Evolutionary conservation across 1,139 yeast species (phyloP), one percentile per base, ranked within the genome.

Genomic region (Scheffersomyces illinoinensis): DNA sequence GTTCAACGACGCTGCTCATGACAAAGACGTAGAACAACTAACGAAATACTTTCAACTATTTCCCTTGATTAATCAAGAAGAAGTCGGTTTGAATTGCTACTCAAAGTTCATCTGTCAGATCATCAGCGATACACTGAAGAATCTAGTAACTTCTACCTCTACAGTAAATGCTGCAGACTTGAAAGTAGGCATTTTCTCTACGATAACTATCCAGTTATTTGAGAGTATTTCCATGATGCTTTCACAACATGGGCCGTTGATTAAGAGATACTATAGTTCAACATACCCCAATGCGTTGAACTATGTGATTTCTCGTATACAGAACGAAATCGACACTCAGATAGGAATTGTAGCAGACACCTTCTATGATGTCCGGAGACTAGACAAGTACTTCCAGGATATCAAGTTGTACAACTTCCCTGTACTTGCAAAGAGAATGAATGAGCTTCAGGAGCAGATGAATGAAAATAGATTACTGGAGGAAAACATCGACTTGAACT

Each of bases 291-390:
- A 81, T 20, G 88, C 91, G 33, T 87, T 93, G 79, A 76, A 82
- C 3, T 81, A 81, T 54, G 93, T 93, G 5, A 82, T 93, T 63
- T 86, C 83, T 33, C 85, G 85, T 58, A 88, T 95, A 47, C 97
- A 95, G 72, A 80, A 85, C 59, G 99, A 95, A 69, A 89, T 96
- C 21, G 99, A 95, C 69, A 82, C 93, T 17, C 99, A 95, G 69
- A 90, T 96, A 24, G 96, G 97, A 0, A 77, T 95, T 54, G 90
- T 95, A 12, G 81, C 91, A 58, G 98, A 95, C 71, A 91, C 96
- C 0, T 92, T 92, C 69, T 86, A 88, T 78, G 97, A 91, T 64
- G 82, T 85, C 54, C 83, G 91, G 62, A 79, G 89, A 51, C 70
- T 92, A 12, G 86, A 82, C 49, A 81, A 85, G 62, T 71, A 83